Evolutionary conservation across 2,329 filamentous ascomycete genomes (phyloP).

Genomic region (Myotisia sp.): DNA sequence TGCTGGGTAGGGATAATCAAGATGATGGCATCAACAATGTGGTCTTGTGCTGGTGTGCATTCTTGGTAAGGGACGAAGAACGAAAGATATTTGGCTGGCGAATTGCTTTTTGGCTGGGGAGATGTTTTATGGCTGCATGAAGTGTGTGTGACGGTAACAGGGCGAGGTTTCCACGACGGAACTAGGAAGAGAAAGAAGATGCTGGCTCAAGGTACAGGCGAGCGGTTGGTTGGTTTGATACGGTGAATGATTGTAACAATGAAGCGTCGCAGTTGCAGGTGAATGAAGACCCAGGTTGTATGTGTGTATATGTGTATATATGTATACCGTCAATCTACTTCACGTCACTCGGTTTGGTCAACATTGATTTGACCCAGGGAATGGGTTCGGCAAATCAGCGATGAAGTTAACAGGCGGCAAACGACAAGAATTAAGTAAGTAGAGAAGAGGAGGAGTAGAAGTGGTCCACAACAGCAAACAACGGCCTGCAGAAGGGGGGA

Average conservation of each 20-base stretch:
- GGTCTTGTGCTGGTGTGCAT: too few relatives aligned
- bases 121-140: neutral
- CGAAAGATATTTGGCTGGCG: neutral
- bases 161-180: neutral
- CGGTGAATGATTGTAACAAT: too few relatives aligned
- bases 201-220: too few relatives aligned
- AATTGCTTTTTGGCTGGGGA: neutral
- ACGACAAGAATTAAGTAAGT: neutral
- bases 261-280: too few relatives aligned
- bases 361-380: too few relatives aligned
- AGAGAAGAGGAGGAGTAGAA: neutral
- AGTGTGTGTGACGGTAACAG: neutral
- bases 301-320: too few relatives aligned
- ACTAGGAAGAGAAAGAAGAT: too few relatives aligned
- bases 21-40: slow-evolving; percentile 3
- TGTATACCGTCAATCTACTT: too few relatives aligned
- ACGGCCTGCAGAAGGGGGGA: slow-evolving; percentile 1
- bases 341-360: too few relatives aligned
- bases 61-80: neutral
- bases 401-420: neutral
- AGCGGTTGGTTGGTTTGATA: too few relatives aligned
- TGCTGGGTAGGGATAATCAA: slow-evolving; percentile 7
- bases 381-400: too few relatives aligned
- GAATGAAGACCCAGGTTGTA: too few relatives aligned
- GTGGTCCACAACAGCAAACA: neutral